Evolutionary conservation across 2,329 filamentous ascomycete species (phyloP).

Genomic region (Fusarium sp.): DNA sequence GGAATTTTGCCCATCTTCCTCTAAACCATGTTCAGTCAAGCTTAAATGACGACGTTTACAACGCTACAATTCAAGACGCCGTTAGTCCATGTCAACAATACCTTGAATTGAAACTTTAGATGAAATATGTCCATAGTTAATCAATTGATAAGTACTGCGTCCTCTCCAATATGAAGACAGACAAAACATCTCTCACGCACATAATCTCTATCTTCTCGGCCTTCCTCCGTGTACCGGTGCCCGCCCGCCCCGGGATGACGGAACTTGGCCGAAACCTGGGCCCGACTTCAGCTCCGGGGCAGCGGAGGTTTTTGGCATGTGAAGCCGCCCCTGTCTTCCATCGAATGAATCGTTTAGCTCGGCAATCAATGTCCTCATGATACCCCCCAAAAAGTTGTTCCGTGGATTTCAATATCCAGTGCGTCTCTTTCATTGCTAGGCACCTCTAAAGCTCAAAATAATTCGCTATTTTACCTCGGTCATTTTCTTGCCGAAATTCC

Average conservation of each 20-base stretch:
- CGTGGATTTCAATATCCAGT: slow-evolving; percentile 26
- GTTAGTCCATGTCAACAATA: not conserved
- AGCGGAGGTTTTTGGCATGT: slow-evolving; percentile 52
- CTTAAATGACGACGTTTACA: not conserved
- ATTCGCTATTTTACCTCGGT: slow-evolving; percentile 34
- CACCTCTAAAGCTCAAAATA: slow-evolving; percentile 1
- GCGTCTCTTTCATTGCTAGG: not conserved
- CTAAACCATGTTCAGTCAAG: slow-evolving; percentile 7
- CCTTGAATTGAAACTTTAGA: not conserved
- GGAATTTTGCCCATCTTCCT: not conserved
- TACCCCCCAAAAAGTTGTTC: slow-evolving; percentile 1
- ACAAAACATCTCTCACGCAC: not conserved
- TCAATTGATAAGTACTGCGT: not conserved
- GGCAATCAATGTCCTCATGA: slow-evolving; percentile 24
- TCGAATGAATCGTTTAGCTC: not conserved
- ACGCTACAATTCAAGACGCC: not conserved
- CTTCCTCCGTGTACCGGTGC: slow-evolving; percentile 43
- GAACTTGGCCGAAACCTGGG: slow-evolving; percentile 47
- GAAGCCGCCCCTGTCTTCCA: slow-evolving; percentile 36
- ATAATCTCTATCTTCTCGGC: slow-evolving; percentile 35
- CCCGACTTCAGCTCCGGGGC: slow-evolving; percentile 43
- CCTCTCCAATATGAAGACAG: not conserved
- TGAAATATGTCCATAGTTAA: not conserved
- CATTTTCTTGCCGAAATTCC: slow-evolving; percentile 31
- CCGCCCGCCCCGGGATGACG: slow-evolving; percentile 38